Conservation (phyloP, 805 yeast genomes). For the Wickerhamomyces chambardii region DNA sequence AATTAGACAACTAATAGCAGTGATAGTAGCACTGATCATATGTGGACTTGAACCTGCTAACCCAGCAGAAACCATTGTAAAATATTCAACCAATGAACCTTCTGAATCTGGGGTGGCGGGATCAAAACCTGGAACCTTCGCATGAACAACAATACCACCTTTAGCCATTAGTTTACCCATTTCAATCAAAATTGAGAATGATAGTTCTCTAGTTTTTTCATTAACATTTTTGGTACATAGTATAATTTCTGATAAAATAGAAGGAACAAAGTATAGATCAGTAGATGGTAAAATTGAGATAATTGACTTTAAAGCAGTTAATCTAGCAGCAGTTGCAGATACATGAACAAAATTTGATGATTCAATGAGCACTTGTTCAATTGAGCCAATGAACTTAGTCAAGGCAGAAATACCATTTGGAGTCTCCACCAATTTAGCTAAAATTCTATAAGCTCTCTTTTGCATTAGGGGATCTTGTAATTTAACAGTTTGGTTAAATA, state of each 20-base stretch:
- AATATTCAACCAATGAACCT: slow-evolving; percentile 72
- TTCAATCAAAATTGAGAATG: slow-evolving; percentile 64
- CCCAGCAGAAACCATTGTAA: slow-evolving; percentile 94
- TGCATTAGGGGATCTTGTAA: slow-evolving; percentile 62
- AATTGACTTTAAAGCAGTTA: slow-evolving; percentile 55
- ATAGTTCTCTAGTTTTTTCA: slow-evolving; percentile 80
- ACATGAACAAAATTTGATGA: slow-evolving; percentile 51
- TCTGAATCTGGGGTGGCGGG: slow-evolving; percentile 48
- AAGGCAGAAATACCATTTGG: slow-evolving; percentile 54
- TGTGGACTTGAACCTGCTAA: slow-evolving; percentile 89
- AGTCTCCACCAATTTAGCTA: slow-evolving; percentile 62
- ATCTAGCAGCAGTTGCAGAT: slow-evolving; percentile 76
- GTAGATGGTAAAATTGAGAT: slow-evolving; percentile 53
- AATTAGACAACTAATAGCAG: slow-evolving; percentile 79
- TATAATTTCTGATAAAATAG: slow-evolving; percentile 79
- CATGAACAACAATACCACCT: slow-evolving; percentile 60
- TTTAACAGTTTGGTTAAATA: slow-evolving; percentile 61
- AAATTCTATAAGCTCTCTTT: slow-evolving; percentile 80
- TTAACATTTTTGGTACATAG: slow-evolving; percentile 87
- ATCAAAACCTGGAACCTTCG: slow-evolving; percentile 60
- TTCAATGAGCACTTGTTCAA: slow-evolving; percentile 50
- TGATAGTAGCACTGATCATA: slow-evolving; percentile 94
- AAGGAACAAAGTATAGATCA: slow-evolving; percentile 71
- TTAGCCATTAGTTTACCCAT: slow-evolving; percentile 71
- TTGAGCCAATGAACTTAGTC: slow-evolving; percentile 39